Evolutionary conservation across 164 flowering plant species (phyloP).

Genomic region (Vitis rupestris): DNA sequence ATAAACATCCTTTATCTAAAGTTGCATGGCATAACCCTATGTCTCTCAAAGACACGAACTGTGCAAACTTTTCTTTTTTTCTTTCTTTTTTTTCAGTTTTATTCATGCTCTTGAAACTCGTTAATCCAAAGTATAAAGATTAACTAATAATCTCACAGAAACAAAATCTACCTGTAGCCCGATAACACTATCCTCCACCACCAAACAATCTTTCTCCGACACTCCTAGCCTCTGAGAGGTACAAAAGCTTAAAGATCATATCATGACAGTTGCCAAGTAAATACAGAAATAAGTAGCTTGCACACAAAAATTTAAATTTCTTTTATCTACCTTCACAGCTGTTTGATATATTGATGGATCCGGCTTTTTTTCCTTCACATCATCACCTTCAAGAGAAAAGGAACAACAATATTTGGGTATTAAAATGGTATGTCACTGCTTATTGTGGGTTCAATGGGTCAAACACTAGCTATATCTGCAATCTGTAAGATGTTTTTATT

Average conservation of each 20-base stretch:
- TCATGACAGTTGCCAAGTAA: neutral
- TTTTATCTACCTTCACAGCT: constrained; percentile 62
- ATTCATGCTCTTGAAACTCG: no score
- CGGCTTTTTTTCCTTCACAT: constrained; percentile 93
- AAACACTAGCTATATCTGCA: neutral
- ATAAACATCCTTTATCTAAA: no score
- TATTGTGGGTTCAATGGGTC: neutral
- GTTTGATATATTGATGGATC: constrained; percentile 83
- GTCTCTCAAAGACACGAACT: no score
- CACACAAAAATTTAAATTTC: neutral
- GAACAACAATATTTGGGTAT: neutral
- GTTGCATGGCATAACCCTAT: no score
- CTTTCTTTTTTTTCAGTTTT: no score
- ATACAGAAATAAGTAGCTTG: neutral
- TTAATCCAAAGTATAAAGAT: no score
- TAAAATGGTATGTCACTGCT: neutral
- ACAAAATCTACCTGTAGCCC: constrained; percentile 72
- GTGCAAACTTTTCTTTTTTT: no score
- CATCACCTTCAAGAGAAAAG: constrained; percentile 66
- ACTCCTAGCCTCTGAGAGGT: constrained; percentile 68
- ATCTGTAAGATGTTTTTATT: neutral
- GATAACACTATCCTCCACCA: constrained; percentile 92
- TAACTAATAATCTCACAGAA: neutral
- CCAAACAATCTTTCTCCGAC: constrained; percentile 65
- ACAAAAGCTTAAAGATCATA: neutral